Percentiles rank a stretch among this genome's conserved stretches.
phyloP scores from a whole-genome alignment of 768 basidiomycete species.

The Tricholoma hemisulphureum region DNA sequence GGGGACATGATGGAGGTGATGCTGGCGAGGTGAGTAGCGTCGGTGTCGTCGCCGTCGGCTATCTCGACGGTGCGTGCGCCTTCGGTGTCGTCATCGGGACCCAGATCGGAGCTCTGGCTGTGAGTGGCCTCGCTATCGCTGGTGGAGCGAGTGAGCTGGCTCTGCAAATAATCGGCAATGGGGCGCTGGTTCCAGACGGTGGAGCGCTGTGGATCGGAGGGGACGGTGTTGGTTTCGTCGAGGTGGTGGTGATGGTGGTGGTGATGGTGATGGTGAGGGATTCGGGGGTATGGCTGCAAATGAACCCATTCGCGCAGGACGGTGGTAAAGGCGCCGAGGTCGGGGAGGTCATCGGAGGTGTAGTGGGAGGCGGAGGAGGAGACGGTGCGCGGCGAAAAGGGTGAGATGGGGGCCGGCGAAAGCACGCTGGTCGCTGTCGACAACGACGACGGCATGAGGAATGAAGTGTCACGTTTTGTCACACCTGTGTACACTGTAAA shows the following conservation, averaged over 20 bases:
- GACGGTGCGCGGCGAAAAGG: slow-evolving; percentile 7
- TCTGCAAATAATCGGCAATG: slow-evolving; percentile 54
- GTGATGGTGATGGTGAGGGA: slow-evolving; percentile 21
- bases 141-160: neutral
- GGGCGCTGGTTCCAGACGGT: slow-evolving; percentile 65
- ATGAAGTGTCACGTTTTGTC: neutral
- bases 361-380: slow-evolving; percentile 38
- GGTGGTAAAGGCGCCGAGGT: slow-evolving; percentile 68
- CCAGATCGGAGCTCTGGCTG: neutral
- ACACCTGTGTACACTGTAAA: too few relatives aligned
- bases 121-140: neutral
- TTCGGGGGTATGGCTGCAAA: slow-evolving; percentile 47
- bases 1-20: slow-evolving; percentile 10
- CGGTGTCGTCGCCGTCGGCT: slow-evolving; percentile 15
- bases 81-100: slow-evolving; percentile 27
- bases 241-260: too few relatives aligned
- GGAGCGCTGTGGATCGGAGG: slow-evolving; percentile 43
- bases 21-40: neutral
- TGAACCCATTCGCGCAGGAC: slow-evolving; percentile 67
- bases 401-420: neutral
- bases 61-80: slow-evolving; percentile 41
- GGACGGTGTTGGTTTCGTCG: too few relatives aligned
- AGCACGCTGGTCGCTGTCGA: neutral
- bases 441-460: neutral
- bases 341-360: slow-evolving; percentile 65